These are phyloP conservation scores for Acanthamoeba sp. DNA, from an alignment of 208 protist species.

Conservation along the genomic window DNA sequence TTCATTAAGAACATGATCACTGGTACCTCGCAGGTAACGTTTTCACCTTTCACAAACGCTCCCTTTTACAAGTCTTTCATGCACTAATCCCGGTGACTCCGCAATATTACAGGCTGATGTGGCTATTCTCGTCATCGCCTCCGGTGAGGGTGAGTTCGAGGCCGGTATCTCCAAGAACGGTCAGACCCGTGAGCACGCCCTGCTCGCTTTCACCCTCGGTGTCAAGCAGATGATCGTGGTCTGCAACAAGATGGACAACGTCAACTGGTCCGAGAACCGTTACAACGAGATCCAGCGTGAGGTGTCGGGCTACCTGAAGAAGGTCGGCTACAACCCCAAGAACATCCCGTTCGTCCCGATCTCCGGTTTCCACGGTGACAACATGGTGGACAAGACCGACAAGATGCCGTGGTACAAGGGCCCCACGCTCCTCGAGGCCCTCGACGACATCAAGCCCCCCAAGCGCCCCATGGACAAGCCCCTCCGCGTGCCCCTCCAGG, in stretches of 20 bases:
- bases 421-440: constrained; percentile 74
- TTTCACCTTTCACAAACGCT: too few relatives aligned
- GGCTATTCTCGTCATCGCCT: constrained; percentile 93
- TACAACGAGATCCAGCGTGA: constrained; percentile 86
- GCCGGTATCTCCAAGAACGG: constrained; percentile 90
- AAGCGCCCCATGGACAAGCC: constrained; percentile 95
- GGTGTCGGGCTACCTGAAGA: constrained; percentile 83
- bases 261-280: constrained; percentile 93
- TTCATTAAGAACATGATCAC: constrained; percentile 99
- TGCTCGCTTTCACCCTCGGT: constrained; percentile 92
- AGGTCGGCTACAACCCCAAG: constrained; percentile 95
- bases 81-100: neutral
- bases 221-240: constrained; percentile 93
- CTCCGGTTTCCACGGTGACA: constrained; percentile 97
- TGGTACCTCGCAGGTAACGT: constrained; percentile 87
- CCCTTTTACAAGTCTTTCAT: too few relatives aligned
- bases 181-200: constrained; percentile 93
- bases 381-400: constrained; percentile 92
- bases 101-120: constrained; percentile 90
- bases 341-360: constrained; percentile 96
- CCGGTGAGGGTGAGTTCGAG: constrained; percentile 90
- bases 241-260: constrained; percentile 95
- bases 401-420: constrained; percentile 96
- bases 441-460: constrained; percentile 91
- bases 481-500: constrained; percentile 95